Base-by-base conservation (phyloP, 305 asterid species). In the Withania somnifera region DNA sequence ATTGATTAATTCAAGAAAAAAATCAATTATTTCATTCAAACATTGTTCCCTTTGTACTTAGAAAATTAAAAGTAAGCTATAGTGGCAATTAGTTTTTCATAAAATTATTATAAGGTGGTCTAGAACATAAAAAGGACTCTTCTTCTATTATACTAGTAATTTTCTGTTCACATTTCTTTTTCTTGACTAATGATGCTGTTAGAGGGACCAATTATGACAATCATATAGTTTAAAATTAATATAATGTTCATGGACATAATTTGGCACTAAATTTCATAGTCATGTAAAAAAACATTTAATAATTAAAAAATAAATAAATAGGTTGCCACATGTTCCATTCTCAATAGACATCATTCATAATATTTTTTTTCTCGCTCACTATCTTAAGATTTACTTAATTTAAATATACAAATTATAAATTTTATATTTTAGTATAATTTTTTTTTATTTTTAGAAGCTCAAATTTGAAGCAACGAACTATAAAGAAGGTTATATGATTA, bases 141-240 rank as follows among this genome's bases (percentile, higher is more conserved):
- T 71, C 78, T 71, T 45, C 7, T 24, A 47, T 71, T 22, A 7
- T 6, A 73, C 42, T 42, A 26, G 4, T 73, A 42, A 73, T 73
- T 73, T 69, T 77, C 63, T 82, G 82, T 88, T 85, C 89, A 89
- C 68, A 84, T 84, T 82, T 79, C 83, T 81, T 87, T 64, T 87
- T 84, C 45, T 51, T 52, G 61, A 26, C 83, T 79, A 64, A 84
- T 84, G 51, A 69, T 83, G 6, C 58, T 82, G 79, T 60, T 81
- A 57, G 83, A 83, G 91, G 91, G 91, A 17, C 88, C 79, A 22
- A 22, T 26, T 86, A 84, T 81, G 84, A 76, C 82, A 85, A 87
- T 87, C 82, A 83, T 89, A 78, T 85, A 83, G 67, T 60, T 45
- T 69, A 26, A 83, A 40, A 26, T 6, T 9, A 20, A 68, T 78